Evolutionary conservation across 2,329 filamentous ascomycete genomes (phyloP), one percentile per base, ranked within the genome.

Genomic region (Aspergillus spinulosporus): DNA sequence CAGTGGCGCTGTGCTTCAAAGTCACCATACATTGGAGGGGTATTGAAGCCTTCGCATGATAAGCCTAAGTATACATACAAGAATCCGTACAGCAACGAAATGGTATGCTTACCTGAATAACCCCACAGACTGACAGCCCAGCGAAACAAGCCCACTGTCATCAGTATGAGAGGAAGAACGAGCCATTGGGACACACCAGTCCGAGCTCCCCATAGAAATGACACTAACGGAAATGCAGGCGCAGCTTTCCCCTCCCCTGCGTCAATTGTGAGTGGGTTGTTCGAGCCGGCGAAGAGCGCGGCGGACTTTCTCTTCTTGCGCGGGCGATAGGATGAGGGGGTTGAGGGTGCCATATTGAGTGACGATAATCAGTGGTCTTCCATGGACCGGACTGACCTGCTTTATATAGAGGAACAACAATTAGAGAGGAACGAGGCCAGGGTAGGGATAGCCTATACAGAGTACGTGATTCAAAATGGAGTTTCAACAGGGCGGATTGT

Each of bases 1-100:
- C 94, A 99, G 74, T 99, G 94, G 65, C 94, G 81, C 74, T 99
- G 94, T 3, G 95, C 94, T 78, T 99, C 94, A 76, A 96, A 99
- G 74, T 99, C 94, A 63, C 94, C 94, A 69, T 92, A 89, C 86
- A 97, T 92, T 4, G 94, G 94, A 36, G 92, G 92, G 58, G 84
- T 85, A 57, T 88, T 80, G 68, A 88, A 89, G 54, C 93, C 89
- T 92, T 59, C 2, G 39, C 29, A 45, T 3, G 54, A 44, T 62
- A 32, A 66, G 53, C 52, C 7, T 49, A 21, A 21, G 21, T 21
- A 21, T 39, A 11, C 1, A 37, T 4, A 32, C 11, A 4, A 29
- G 5, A 37, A 11, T 28, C 12, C n/a, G 34, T 39, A 26, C 7
- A 12, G 4, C 8, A 28, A 28, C 34, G 21, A 21, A 21, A 21